Conservation (phyloP, 2,329 filamentous ascomycete genomes). For the Diaporthe destruens region DNA sequence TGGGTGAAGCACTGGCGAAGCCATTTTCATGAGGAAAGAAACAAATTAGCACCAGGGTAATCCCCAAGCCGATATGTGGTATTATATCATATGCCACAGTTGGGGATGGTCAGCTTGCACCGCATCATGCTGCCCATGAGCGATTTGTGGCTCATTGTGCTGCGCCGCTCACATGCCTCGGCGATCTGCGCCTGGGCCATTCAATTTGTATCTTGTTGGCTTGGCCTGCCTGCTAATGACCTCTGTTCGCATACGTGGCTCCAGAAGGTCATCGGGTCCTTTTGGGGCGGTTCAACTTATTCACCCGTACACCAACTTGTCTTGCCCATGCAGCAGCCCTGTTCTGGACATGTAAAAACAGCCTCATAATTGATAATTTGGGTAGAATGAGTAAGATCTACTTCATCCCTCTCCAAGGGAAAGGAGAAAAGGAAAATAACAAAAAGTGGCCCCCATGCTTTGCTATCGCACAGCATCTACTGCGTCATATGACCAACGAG, state of each 20-base stretch:
- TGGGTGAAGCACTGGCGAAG: neutral
- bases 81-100: constrained; percentile 6
- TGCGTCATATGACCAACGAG: neutral
- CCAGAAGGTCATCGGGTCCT: neutral
- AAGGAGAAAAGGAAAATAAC: too few species aligned
- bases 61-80: neutral
- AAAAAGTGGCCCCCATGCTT: neutral
- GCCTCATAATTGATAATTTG: neutral
- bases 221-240: neutral
- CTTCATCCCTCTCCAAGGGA: neutral
- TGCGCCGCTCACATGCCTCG: constrained; percentile 16
- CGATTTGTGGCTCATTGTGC: constrained; percentile 2
- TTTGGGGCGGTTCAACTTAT: neutral
- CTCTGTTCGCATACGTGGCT: constrained; percentile 6
- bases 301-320: neutral
- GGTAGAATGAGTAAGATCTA: too few species aligned
- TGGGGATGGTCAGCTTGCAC: neutral
- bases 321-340: neutral
- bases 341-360: neutral
- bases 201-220: neutral
- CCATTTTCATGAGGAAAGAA: neutral
- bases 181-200: constrained; percentile 19
- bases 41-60: neutral
- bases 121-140: neutral
- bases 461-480: neutral